phyloP scores from a whole-genome alignment of 2,329 filamentous ascomycete genomes.

The Parascedosporium putredinis region DNA sequence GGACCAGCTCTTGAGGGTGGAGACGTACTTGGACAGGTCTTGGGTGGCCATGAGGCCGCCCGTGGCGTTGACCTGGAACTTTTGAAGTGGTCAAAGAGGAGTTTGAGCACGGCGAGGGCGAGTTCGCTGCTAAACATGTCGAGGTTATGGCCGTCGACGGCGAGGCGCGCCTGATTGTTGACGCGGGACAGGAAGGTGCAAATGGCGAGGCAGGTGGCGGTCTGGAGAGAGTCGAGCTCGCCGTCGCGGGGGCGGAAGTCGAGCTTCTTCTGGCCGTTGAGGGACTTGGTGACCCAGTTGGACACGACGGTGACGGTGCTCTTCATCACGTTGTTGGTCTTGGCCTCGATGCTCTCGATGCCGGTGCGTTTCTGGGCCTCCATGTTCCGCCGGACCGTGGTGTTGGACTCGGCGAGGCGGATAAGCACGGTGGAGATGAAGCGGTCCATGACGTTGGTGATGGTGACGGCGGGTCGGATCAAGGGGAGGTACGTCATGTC shows the following conservation, averaged over 20 bases:
- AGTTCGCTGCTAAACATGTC: constrained; percentile 76
- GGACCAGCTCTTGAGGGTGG: constrained; percentile 75
- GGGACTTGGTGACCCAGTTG: constrained; percentile 63
- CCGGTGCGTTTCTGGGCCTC: constrained; percentile 69
- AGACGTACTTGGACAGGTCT: constrained; percentile 88
- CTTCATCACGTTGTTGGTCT: constrained; percentile 55
- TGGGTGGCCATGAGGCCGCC: constrained; percentile 93
- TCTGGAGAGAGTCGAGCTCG: constrained; percentile 65
- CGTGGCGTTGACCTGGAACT: constrained; percentile 84
- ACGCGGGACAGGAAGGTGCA: constrained; percentile 68
- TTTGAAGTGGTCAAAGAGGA: constrained; percentile 92
- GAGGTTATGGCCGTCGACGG: constrained; percentile 76
- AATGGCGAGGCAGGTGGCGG: constrained; percentile 71
- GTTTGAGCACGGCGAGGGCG: constrained; percentile 62
- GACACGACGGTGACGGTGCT: constrained; percentile 55
- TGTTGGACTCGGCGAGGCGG: constrained; percentile 77
- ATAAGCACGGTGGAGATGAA: constrained; percentile 87
- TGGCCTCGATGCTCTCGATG: constrained; percentile 72
- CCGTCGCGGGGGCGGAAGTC: constrained; percentile 85
- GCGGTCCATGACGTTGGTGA: constrained; percentile 86
- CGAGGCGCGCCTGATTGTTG: constrained; percentile 49
- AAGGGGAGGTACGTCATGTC: constrained; percentile 75
- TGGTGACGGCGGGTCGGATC: constrained; percentile 72
- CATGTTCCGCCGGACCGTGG: constrained; percentile 82
- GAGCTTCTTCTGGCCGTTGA: constrained; percentile 71